phyloP scores from a whole-genome alignment of 225 moss, liverwort and hornwort genomes.

The Pseudoscleropodium purum region DNA sequence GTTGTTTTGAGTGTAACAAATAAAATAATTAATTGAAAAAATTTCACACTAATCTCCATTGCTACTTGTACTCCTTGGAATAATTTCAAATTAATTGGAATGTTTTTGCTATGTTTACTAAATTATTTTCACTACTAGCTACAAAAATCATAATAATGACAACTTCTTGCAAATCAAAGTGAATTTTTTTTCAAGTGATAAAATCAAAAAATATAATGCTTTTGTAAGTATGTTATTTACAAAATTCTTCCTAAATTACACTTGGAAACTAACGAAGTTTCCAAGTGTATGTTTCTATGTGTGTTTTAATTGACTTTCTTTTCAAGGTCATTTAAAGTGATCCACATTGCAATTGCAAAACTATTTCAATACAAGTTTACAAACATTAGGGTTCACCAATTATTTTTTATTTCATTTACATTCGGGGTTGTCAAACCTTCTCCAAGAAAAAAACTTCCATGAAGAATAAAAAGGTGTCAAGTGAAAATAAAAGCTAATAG shows the following conservation, averaged over 20 bases:
- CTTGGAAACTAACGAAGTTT: too few relatives aligned
- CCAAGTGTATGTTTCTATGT: too few relatives aligned
- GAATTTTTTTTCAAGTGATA: background rate
- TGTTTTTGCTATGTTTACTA: background rate
- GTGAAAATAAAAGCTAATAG: background rate
- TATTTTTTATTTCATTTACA: background rate
- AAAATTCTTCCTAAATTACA: too few relatives aligned
- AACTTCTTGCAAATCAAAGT: background rate
- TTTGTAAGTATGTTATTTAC: too few relatives aligned
- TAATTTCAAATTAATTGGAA: background rate
- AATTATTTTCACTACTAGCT: background rate
- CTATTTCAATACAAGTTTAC: too few relatives aligned
- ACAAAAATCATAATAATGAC: background rate
- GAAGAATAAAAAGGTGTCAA: background rate
- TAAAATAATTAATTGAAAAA: background rate
- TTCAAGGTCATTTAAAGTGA: too few relatives aligned
- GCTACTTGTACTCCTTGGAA: background rate
- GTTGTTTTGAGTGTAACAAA: background rate
- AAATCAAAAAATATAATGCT: too few relatives aligned
- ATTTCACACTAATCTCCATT: background rate
- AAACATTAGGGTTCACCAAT: background rate
- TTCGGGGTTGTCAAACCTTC: background rate
- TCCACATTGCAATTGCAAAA: background rate
- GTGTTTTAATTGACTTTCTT: too few relatives aligned
- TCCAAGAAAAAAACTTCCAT: background rate